These are phyloP conservation scores for Eremothecium coryli DNA, from an alignment of 1,139 yeast genomes.

Conservation along the genomic window DNA sequence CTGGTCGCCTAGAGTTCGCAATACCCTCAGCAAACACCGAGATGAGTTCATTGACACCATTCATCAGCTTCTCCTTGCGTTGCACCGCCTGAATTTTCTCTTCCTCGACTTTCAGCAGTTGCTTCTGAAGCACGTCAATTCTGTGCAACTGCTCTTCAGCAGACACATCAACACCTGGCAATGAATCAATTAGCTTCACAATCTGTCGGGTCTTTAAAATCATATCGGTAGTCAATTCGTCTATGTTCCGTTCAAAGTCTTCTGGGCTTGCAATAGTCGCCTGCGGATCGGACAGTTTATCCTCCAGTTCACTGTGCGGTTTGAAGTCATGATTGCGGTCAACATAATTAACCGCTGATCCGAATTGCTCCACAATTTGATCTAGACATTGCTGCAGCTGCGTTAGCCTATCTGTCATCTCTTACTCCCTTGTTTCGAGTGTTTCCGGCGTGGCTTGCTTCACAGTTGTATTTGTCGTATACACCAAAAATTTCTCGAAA, in stretches of 20 bases:
- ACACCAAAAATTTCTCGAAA: slow-evolving; percentile 2
- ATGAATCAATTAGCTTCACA: slow-evolving; percentile 70
- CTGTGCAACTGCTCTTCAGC: slow-evolving; percentile 61
- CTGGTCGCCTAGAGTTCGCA: slow-evolving; percentile 18
- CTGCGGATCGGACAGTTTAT: slow-evolving; percentile 43
- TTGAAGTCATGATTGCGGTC: slow-evolving; percentile 60
- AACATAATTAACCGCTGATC: slow-evolving; percentile 80
- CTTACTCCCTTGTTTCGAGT: too few relatives aligned
- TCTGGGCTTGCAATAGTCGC: slow-evolving; percentile 36
- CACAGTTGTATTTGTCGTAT: neutral
- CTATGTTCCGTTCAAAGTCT: slow-evolving; percentile 49
- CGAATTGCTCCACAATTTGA: slow-evolving; percentile 84
- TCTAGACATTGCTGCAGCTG: slow-evolving; percentile 89
- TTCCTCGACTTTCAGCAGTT: slow-evolving; percentile 52
- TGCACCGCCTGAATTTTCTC: slow-evolving; percentile 49
- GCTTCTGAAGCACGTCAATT: slow-evolving; percentile 55
- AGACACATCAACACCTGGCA: slow-evolving; percentile 89
- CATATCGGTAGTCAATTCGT: slow-evolving; percentile 73
- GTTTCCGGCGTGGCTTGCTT: too few relatives aligned
- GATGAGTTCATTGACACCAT: slow-evolving; percentile 63
- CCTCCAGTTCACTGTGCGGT: slow-evolving; percentile 39
- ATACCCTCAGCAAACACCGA: slow-evolving; percentile 27
- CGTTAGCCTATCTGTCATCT: slow-evolving; percentile 68
- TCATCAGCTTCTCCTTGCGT: slow-evolving; percentile 57
- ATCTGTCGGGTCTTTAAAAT: slow-evolving; percentile 82